Evolutionary conservation across 2,329 filamentous ascomycete genomes (phyloP), one percentile per base, ranked within the genome.

Genomic region (Onygenales sp.): DNA sequence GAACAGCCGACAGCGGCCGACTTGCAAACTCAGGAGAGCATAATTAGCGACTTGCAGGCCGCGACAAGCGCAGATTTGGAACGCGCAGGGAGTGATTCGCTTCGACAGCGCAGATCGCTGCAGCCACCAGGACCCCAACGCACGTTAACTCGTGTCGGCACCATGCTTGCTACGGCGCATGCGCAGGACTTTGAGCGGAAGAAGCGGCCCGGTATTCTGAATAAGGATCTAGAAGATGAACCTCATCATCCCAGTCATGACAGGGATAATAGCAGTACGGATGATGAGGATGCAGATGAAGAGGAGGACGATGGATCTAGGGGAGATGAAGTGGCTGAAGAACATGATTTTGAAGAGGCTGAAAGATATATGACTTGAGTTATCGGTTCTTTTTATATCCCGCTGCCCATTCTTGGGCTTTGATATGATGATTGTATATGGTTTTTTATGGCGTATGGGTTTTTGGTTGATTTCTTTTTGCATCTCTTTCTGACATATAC

Each of bases 151-250:
- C 72, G 78, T 1, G 77, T 85, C 9, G 82, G 80, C 6, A 81
- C 77, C 13, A 83, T 90, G 13, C 77, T 96, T 59, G 86, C 88
- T 3, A 79, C 85, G 56, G 92, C 92, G 6, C 93, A 97, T 67
- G 86, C 82, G 56, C 86, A 95, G 67, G 92, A 97, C 70, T 97
- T 96, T 67, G 87, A 94, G 70, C 86, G 93, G 73, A 87, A 82
- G 67, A 78, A 82, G 57, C 78, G 74, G 32, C 76, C 77, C 0
- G 74, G 74, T 37, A 65, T 73, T 11, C 65, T 74, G 13, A 63
- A 63, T 3, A 67, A 64, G 6, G 66, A 67, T 17, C 64, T 61
- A 34, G 65, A 70, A 5, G 62, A 67, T 4, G 62, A 61, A 34
- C 63, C 65, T 6, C 65, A 70, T 21, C 63, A 66, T 11, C 62